Conservation (phyloP, 257 asterid genomes). For the Nicotiana sylvestris region DNA sequence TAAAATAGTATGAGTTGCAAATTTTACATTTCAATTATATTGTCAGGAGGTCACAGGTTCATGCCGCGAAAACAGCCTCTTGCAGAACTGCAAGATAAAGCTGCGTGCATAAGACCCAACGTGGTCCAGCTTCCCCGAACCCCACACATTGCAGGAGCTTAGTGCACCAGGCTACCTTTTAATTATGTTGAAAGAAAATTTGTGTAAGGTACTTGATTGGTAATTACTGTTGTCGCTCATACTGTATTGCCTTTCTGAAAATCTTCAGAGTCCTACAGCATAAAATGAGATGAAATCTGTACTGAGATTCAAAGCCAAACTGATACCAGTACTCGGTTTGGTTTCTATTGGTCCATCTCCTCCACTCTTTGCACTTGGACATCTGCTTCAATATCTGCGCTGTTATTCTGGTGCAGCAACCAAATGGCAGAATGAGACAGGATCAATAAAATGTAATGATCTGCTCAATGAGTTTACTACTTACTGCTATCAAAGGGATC, state of each 20-base stretch:
- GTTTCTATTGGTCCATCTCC: conserved; percentile 3
- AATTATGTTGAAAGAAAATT: no score
- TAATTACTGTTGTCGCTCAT: background rate
- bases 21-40: no score
- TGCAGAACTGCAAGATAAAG: no score
- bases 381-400: conserved; percentile 12
- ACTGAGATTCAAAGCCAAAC: conserved; percentile 25
- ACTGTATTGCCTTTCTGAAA: background rate
- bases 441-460: conserved; percentile 17
- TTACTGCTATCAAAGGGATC: conserved; percentile 59
- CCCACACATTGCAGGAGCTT: no score
- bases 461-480: conserved; percentile 40
- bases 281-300: conserved; percentile 23
- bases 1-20: no score
- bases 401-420: conserved; percentile 27
- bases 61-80: no score
- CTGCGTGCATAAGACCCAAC: no score
- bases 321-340: background rate
- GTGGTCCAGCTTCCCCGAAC: no score
- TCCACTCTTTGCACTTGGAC: conserved; percentile 13
- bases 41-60: no score
- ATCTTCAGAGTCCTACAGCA: background rate
- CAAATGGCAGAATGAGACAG: conserved; percentile 17
- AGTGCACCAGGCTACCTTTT: no score
- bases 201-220: background rate